phyloP scores from a whole-genome alignment of 768 basidiomycete genomes.

The Suillus occidentalis region DNA sequence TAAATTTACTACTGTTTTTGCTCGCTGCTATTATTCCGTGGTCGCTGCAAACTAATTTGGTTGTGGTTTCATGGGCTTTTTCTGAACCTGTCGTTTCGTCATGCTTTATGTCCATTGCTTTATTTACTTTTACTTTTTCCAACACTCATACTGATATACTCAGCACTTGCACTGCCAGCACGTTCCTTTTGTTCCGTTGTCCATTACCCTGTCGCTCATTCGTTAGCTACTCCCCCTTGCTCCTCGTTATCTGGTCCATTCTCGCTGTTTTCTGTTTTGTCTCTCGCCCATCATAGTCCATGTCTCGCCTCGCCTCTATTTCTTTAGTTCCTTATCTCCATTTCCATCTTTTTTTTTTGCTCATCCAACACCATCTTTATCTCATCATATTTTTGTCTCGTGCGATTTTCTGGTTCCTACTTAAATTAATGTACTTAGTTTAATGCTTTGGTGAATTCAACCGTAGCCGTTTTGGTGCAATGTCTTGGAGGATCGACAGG shows the following conservation, averaged over 20 bases:
- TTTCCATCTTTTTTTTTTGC: not conserved
- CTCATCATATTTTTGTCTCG: conserved; percentile 18
- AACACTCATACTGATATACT: conserved; percentile 11
- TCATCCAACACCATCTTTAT: conserved; percentile 17
- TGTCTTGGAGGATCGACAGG: not conserved
- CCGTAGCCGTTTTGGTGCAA: not conserved
- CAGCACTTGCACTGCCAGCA: conserved; percentile 14
- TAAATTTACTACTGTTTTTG: conserved; percentile 4
- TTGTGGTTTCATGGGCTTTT: conserved; percentile 10
- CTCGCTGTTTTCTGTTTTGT: not conserved
- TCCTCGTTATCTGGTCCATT: conserved; percentile 4
- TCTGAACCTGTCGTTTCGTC: conserved; percentile 1
- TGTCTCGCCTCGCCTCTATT: not conserved
- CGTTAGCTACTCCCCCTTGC: not conserved
- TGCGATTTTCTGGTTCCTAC: conserved; percentile 6
- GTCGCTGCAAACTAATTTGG: conserved; percentile 9
- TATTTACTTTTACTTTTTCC: conserved; percentile 1
- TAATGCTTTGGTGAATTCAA: conserved; percentile 19
- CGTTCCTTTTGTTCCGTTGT: conserved; percentile 10
- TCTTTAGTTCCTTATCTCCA: not conserved
- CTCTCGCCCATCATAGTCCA: not conserved
- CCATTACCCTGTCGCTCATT: conserved; percentile 1
- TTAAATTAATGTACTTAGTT: conserved; percentile 28
- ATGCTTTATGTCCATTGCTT: not conserved
- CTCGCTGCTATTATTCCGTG: conserved; percentile 5